Base-by-base conservation (phyloP, 2,329 filamentous ascomycete species). In the Herpotrichia juniperi region DNA sequence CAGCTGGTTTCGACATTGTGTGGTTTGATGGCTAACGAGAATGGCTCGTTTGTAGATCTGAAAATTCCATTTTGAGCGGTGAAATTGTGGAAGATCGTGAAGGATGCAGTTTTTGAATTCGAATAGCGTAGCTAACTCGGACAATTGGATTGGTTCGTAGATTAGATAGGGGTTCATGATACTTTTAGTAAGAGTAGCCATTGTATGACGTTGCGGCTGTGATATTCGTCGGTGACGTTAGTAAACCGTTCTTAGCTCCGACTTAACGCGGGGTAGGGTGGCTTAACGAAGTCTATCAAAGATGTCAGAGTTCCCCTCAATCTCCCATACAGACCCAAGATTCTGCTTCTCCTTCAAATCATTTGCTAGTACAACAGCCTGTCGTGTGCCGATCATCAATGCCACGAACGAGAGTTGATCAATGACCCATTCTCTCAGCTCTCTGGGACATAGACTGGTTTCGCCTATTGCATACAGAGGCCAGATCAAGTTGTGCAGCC, bases 401-500 rank as follows among this genome's bases (percentile, higher is more conserved):
- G 61, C 66, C 12, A 69, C 37, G 16, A 59, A 65, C 16, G 58
- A 42, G 34, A 71, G 46, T 19, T 59, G 56, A 9, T 59, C 54
- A n/a, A 68, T 61, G 8, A 45, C 53, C 62, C 64, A 67, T 32
- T 59, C 48, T 43, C 57, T 59, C 50, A 66, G 47, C 11, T 59
- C 53, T 2, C 21, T 17, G 7, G 53, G 51, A n/a, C 51, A 48
- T 10, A 63, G 31, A 3, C 67, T 56, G 11, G 48, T 50, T 22
- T 45, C 43, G 1, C 57, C 63, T 4, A 52, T 51, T 1, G 58
- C 54, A 39, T 64, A 68, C 26, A 71, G 26, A 16, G 66, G 66
- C 57, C 62, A 68, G 17, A 69, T 62, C 16, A 69, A 49, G 37
- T 67, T 59, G 11, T 64, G 51, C 55, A 69, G 46, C 9, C 65